Percentiles rank a stretch among this genome's conserved stretches.
These are phyloP conservation scores for Dentipellis fragilis DNA, from an alignment of 768 basidiomycete genomes.

Conservation along the genomic window DNA sequence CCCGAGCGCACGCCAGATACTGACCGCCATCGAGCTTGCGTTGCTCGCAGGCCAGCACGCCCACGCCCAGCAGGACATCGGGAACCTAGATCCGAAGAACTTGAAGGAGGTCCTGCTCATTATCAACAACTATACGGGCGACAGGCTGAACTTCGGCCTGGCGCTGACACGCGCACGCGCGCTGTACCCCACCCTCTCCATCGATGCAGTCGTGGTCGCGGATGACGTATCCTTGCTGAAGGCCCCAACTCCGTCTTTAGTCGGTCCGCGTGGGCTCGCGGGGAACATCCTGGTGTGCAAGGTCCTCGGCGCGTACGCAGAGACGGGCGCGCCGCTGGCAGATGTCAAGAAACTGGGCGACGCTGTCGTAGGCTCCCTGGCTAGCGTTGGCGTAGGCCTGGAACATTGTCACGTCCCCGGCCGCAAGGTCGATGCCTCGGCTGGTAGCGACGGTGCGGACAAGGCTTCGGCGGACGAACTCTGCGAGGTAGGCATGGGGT, in stretches of 20 bases:
- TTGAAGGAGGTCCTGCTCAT: slow-evolving; percentile 24
- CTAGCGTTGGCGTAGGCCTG: slow-evolving; percentile 30
- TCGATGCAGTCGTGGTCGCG: slow-evolving; percentile 14
- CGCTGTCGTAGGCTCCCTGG: slow-evolving; percentile 21
- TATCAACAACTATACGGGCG: slow-evolving; percentile 44
- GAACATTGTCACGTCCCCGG: slow-evolving; percentile 55
- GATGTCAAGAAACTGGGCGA: slow-evolving; percentile 25
- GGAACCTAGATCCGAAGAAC: not conserved
- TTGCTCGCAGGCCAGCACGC: slow-evolving; percentile 15
- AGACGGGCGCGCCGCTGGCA: slow-evolving; percentile 26
- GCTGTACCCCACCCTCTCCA: not conserved
- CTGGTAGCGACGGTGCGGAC: not conserved
- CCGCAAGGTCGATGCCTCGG: slow-evolving; percentile 10
- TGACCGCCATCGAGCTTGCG: slow-evolving; percentile 38
- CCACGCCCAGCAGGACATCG: slow-evolving; percentile 4
- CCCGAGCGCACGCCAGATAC: slow-evolving; percentile 49
- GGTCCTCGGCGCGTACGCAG: slow-evolving; percentile 41
- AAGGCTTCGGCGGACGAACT: slow-evolving; percentile 17
- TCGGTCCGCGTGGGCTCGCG: slow-evolving; percentile 39
- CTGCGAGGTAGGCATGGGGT: slow-evolving; percentile 40
- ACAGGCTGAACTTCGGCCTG: slow-evolving; percentile 49
- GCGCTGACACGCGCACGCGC: not conserved
- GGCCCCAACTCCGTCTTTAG: slow-evolving; percentile 19
- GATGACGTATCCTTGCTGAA: slow-evolving; percentile 43
- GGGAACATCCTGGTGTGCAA: slow-evolving; percentile 46